Base-by-base conservation (phyloP, 352 stramenopile species). In the Phytophthora multivora region DNA sequence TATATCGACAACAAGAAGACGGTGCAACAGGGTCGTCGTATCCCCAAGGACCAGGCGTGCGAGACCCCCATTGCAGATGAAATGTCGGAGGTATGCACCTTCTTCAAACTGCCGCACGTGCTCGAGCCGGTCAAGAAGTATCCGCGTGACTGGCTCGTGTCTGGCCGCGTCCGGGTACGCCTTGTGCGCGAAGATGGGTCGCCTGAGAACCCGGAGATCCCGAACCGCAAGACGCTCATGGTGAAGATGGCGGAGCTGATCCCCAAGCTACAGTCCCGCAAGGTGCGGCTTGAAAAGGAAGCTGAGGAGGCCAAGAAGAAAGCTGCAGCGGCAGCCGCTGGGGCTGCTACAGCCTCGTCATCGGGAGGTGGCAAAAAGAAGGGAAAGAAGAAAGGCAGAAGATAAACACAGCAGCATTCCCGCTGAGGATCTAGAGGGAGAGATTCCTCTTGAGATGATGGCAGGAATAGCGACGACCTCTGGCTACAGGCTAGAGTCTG, bases 211-310 rank as follows among this genome's bases (percentile, higher is more conserved):
- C 57, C 77, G 0, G 83, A 93, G 43, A 79, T 93, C 45, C 74
- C 79, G 39, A 88, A 64, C 19, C 82, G 83, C 66, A 93, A 91
- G 67, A 63, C 74, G 9, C 56, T 93, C 35, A 93, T 96, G 86
- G 39, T 91, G 56, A 93, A 95, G 72, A 95, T 96, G 85, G 86
- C 77, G 5, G 86, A 95, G 61, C 70, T 95, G 7, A 91, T 95
- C 49, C 88, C 88, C 11, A 93, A 92, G 70, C 70, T 95, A 33
- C 83, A 93, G 58, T 89, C 82, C 13, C 80, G 88, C 43, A 93
- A 91, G 71, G 53, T 83, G 48, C 80, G 86, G 19, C 83, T 95
- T 12, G 80, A 82, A 53, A 85, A 84, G 18, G 84, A 93, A 53
- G 80, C 80, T 0, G 80, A 80, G 31, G 80, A 88, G 42, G 83